phyloP scores from a whole-genome alignment of 345 rosid genomes.

The Ricinus communis region DNA sequence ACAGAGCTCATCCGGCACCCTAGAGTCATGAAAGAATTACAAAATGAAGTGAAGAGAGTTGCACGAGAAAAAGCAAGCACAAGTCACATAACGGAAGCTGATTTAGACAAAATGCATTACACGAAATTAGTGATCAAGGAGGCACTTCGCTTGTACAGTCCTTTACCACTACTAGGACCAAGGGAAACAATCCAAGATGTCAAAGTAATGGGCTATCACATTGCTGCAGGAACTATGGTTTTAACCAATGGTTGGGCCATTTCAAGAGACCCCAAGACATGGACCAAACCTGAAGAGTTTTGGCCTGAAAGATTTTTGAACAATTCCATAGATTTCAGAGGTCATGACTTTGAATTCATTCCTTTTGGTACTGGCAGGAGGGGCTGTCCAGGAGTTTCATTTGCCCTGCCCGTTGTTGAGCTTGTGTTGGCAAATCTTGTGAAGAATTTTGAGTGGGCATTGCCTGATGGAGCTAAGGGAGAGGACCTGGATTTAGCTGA shows the following conservation, averaged over 20 bases:
- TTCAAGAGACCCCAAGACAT: neutral
- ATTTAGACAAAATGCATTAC: neutral
- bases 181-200: conserved; percentile 1
- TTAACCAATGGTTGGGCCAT: conserved; percentile 9
- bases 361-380: conserved; percentile 17
- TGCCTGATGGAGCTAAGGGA: neutral
- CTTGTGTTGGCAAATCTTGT: conserved; percentile 6
- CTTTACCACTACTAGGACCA: conserved; percentile 1
- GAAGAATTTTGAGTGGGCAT: neutral
- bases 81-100: neutral
- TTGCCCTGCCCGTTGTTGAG: neutral
- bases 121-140: conserved; percentile 7
- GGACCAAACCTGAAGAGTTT: conserved; percentile 8
- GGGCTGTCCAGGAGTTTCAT: neutral
- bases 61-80: neutral
- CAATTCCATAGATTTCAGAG: neutral
- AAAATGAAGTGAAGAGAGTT: neutral
- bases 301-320: conserved; percentile 3
- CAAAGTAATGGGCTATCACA: neutral
- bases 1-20: conserved; percentile 13
- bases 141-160: neutral
- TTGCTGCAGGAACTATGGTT: neutral
- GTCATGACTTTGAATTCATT: conserved; percentile 5
- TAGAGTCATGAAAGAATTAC: neutral
- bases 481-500: conserved; percentile 3